phyloP scores from a whole-genome alignment of 371 early-diverging fungal species.

The Mortierella sp. region DNA sequence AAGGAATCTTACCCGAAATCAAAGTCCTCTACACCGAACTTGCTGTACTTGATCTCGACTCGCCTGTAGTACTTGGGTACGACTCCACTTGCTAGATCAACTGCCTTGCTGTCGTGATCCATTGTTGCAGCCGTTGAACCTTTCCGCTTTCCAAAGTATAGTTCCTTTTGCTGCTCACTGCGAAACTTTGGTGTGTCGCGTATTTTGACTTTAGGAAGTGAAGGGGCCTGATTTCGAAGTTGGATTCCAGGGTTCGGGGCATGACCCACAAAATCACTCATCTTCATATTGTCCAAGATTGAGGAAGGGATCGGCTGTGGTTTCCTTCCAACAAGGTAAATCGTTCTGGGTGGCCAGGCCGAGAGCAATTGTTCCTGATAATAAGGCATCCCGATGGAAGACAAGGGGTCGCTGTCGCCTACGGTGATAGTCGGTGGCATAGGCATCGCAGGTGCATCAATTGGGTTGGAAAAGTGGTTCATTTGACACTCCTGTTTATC shows the following conservation, averaged over 20 bases:
- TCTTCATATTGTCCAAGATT: constrained; percentile 80
- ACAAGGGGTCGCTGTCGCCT: constrained; percentile 77
- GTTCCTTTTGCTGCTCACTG: constrained; percentile 83
- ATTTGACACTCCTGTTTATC: constrained; percentile 72
- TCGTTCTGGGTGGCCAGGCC: constrained; percentile 72
- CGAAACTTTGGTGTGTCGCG: constrained; percentile 85
- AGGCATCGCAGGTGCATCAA: constrained; percentile 68
- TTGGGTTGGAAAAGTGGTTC: constrained; percentile 74
- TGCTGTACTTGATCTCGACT: constrained; percentile 85
- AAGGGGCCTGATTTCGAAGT: constrained; percentile 79
- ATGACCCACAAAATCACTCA: constrained; percentile 92
- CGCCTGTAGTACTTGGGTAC: constrained; percentile 79
- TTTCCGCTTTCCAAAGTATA: constrained; percentile 58
- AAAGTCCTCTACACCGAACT: constrained; percentile 97
- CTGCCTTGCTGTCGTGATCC: constrained; percentile 36
- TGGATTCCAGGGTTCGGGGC: constrained; percentile 84
- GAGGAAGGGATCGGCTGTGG: constrained; percentile 70
- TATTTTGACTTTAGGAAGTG: constrained; percentile 48
- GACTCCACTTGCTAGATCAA: constrained; percentile 51
- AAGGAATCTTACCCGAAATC: constrained; percentile 81
- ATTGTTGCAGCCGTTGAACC: constrained; percentile 28
- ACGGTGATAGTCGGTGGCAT: constrained; percentile 61
- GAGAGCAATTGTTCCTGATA: constrained; percentile 81
- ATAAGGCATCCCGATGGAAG: constrained; percentile 83
- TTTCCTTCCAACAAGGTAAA: constrained; percentile 69